Conservation (phyloP, 768 basidiomycete genomes). For the Trichaptum fuscoviolaceum region DNA sequence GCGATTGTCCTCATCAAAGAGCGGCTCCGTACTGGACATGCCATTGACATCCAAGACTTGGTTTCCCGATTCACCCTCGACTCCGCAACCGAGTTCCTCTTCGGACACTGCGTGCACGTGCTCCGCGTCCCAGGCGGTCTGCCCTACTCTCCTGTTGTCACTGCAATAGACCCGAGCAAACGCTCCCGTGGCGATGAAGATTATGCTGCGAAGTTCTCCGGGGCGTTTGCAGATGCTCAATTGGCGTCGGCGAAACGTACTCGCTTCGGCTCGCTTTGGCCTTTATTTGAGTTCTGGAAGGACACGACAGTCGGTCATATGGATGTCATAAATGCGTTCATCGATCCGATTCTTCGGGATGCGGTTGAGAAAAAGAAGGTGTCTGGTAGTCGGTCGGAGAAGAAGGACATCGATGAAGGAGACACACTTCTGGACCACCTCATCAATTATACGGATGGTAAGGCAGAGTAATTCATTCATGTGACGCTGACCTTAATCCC, state of each 20-base stretch:
- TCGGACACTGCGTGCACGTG: slow-evolving; percentile 41
- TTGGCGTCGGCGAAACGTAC: slow-evolving; percentile 31
- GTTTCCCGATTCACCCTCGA: slow-evolving; percentile 57
- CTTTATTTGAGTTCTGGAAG: slow-evolving; percentile 15
- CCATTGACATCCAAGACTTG: slow-evolving; percentile 61
- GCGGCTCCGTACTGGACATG: slow-evolving; percentile 42
- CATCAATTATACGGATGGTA: slow-evolving; percentile 13
- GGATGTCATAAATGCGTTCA: slow-evolving; percentile 10
- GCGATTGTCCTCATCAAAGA: slow-evolving; percentile 40
- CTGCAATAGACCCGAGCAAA: slow-evolving; percentile 14
- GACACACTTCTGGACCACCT: slow-evolving; percentile 14
- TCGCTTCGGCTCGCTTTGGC: slow-evolving; percentile 15
- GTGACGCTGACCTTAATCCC: not conserved
- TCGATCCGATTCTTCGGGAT: slow-evolving; percentile 14
- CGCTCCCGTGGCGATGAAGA: slow-evolving; percentile 18
- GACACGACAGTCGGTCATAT: slow-evolving; percentile 16
- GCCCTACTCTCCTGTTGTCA: slow-evolving; percentile 42
- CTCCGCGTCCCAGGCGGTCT: slow-evolving; percentile 36
- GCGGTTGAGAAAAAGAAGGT: slow-evolving; percentile 12
- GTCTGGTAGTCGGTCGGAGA: slow-evolving; percentile 19
- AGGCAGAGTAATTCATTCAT: not conserved
- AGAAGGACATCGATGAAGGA: slow-evolving; percentile 11
- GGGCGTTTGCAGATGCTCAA: slow-evolving; percentile 49
- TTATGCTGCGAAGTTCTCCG: slow-evolving; percentile 38
- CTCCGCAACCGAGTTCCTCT: slow-evolving; percentile 54